Percentiles rank a stretch among this genome's conserved stretches.
Evolutionary conservation across 148 eudicot genomes (phyloP).

Genomic region (Bassia scoparia): DNA sequence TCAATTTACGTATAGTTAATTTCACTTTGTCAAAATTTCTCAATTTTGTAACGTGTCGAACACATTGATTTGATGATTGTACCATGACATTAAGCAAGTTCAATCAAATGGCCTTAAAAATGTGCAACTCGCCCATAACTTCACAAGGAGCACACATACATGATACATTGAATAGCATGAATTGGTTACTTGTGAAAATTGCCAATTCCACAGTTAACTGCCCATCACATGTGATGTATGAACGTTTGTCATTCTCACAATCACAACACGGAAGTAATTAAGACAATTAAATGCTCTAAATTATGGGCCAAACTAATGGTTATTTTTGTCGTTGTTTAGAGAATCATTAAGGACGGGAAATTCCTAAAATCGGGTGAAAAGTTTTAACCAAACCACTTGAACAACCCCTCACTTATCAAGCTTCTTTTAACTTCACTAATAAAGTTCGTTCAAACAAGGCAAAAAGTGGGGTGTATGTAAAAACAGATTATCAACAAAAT

Average conservation of each 20-base stretch:
- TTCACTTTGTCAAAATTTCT: too few species aligned
- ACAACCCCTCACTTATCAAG: too few species aligned
- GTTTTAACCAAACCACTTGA: too few species aligned
- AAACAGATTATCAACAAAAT: neutral
- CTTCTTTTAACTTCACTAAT: neutral
- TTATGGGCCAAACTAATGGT: conserved; percentile 4
- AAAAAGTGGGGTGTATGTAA: neutral
- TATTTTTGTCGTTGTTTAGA: neutral
- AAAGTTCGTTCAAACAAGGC: neutral
- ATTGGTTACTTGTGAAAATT: conserved; percentile 1
- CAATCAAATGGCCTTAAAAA: neutral
- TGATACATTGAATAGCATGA: conserved; percentile 1
- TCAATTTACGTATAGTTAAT: too few species aligned
- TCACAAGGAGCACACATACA: neutral
- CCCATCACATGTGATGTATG: conserved; percentile 11
- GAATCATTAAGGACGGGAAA: too few species aligned
- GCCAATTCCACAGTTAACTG: neutral
- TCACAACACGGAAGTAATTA: neutral
- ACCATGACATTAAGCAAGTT: neutral
- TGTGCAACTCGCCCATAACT: neutral
- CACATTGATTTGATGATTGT: too few species aligned
- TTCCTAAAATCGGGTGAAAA: too few species aligned
- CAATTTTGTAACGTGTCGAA: too few species aligned
- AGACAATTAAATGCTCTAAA: neutral
- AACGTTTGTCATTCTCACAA: neutral